These are phyloP conservation scores for Ceratobasidium sp. DNA, from an alignment of 1,284 basidiomycete genomes.

Conservation along the genomic window DNA sequence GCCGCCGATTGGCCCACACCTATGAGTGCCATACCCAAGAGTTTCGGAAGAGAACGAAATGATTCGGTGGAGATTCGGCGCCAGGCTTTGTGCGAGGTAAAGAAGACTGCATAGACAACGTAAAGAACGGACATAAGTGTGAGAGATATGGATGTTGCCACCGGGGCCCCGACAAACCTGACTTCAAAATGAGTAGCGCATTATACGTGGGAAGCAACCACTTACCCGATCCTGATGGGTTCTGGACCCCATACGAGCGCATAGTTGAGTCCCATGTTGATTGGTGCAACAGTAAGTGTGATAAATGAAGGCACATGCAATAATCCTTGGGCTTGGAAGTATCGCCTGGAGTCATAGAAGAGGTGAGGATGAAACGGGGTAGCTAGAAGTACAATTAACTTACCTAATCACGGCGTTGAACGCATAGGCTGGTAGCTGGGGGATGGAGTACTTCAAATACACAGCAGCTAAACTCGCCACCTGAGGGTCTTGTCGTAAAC, in stretches of 20 bases:
- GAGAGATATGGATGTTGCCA: conserved; percentile 89
- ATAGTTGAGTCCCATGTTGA: conserved; percentile 88
- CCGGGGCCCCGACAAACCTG: conserved; percentile 87
- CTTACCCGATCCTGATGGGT: conserved; percentile 74
- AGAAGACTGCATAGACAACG: conserved; percentile 78
- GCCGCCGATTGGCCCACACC: conserved; percentile 79
- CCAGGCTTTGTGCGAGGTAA: conserved; percentile 85
- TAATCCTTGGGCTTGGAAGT: conserved; percentile 65
- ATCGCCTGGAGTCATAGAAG: background rate
- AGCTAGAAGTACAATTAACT: conserved; percentile 64
- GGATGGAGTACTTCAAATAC: conserved; percentile 80
- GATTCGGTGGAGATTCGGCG: conserved; percentile 76
- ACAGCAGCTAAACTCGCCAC: conserved; percentile 82
- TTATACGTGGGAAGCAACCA: background rate
- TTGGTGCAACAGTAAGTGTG: conserved; percentile 84
- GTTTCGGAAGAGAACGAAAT: conserved; percentile 79
- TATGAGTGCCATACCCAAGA: conserved; percentile 80
- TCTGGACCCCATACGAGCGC: conserved; percentile 89
- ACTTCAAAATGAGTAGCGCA: background rate
- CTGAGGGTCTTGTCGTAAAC: conserved; percentile 84
- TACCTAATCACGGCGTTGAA: conserved; percentile 78
- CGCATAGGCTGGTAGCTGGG: conserved; percentile 90
- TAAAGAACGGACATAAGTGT: conserved; percentile 82
- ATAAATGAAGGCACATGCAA: conserved; percentile 90
- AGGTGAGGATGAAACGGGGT: background rate